Base-by-base conservation (phyloP, 768 basidiomycete species). In the Xerocomellus intermedius region DNA sequence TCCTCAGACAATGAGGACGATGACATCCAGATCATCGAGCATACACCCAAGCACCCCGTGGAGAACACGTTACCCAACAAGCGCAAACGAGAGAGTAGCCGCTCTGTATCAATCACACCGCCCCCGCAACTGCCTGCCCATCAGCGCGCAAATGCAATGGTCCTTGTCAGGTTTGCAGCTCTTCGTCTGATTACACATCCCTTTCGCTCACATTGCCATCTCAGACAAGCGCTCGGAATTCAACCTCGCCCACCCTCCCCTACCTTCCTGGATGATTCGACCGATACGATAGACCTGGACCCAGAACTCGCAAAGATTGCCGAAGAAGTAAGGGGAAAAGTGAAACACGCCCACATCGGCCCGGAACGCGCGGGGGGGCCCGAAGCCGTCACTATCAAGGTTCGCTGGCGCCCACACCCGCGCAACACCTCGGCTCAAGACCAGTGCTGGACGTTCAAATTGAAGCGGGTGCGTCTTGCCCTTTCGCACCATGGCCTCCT, bases 31-130 rank as follows among this genome's bases (percentile, higher is more conserved):
- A 69, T 75, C 14, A 52, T 80, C 19, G 75, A 81, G 24, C 59
- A 66, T 74, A 30, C 57, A 67, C 13, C 70, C 50, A 60, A 41
- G 4, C 44, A 46, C 5, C 37, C 62, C 14, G 21, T 33, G 13
- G 52, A 39, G 21, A 54, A 50, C 8, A 8, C 50, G 17, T 63
- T 65, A 2, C 74, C 75, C 50, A 71, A 72, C 28, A 80, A 79
- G 56, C 77, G 79, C 54, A 73, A 77, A 52, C 72, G 77, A 37
- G 62, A 73, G 38, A 79, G 84, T 42, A 85, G 82, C 65, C 83
- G 84, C 37, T 90, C 87, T 30, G 73, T 77, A 22, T 92, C 89
- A 4, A 79, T 91, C 37, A 92, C 89, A 0, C 89, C 90, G 2
- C 89, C 89, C 5, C 90, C 89, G 0, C 75, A 74, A 35, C 68